Percentiles rank a stretch among this genome's conserved stretches.
phyloP scores from a whole-genome alignment of 352 stramenopile genomes.

The Pythium folliculosum region DNA sequence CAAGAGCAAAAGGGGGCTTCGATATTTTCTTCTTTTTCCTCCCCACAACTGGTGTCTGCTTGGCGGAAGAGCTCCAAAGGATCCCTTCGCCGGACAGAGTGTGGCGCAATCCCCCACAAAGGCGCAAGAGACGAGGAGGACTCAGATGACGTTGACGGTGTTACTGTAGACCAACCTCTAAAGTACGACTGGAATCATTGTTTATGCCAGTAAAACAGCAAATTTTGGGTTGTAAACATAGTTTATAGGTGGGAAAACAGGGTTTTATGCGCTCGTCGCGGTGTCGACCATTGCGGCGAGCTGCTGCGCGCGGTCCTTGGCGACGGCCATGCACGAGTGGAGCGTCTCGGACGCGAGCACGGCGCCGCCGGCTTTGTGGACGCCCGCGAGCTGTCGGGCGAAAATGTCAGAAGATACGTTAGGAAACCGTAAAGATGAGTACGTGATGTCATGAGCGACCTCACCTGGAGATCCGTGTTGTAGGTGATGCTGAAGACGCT shows the following conservation, averaged over 20 bases:
- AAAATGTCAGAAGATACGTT: not conserved
- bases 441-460: not conserved
- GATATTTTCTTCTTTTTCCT: not conserved
- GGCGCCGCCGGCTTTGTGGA: conserved; percentile 71
- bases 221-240: not conserved
- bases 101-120: not conserved
- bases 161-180: not conserved
- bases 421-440: not conserved
- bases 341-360: conserved; percentile 52
- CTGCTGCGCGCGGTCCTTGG: conserved; percentile 40
- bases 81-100: not conserved
- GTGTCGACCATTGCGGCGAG: conserved; percentile 47
- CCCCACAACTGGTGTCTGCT: not conserved
- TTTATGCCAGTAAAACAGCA: not conserved
- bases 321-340: conserved; percentile 64
- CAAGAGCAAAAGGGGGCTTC: not conserved
- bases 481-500: conserved; percentile 68
- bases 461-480: conserved; percentile 58
- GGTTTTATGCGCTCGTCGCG: conserved; percentile 13
- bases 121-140: not conserved
- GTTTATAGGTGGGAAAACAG: not conserved
- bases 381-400: conserved; percentile 28
- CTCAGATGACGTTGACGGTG: not conserved
- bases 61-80: not conserved
- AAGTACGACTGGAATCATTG: not conserved